These are phyloP conservation scores for Trichoderma koningiopsis DNA, from an alignment of 2,329 filamentous ascomycete species.

Conservation along the genomic window DNA sequence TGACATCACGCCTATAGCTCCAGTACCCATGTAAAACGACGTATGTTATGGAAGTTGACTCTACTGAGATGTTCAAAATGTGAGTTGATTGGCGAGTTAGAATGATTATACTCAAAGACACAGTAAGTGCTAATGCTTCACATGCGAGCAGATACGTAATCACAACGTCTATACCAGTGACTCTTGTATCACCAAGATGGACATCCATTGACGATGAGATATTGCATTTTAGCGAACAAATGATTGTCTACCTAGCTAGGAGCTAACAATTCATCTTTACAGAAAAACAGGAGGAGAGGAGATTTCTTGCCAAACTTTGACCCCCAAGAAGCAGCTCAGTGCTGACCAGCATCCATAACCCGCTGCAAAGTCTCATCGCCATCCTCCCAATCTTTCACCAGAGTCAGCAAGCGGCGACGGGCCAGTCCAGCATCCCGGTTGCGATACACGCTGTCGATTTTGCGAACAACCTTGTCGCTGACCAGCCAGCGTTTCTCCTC, in stretches of 20 bases:
- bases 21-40: not conserved
- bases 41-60: not conserved
- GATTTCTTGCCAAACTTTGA: not conserved
- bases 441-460: conserved; percentile 49
- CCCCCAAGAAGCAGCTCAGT: not conserved
- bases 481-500: conserved; percentile 46
- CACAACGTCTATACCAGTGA: too few species aligned
- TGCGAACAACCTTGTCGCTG: conserved; percentile 45
- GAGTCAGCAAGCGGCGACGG: conserved; percentile 39
- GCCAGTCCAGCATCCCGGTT: conserved; percentile 45
- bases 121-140: too few species aligned
- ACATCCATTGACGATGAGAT: not conserved
- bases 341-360: conserved; percentile 36
- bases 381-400: conserved; percentile 46
- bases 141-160: too few species aligned
- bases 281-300: not conserved
- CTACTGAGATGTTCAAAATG: too few species aligned
- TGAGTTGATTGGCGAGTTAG: too few species aligned
- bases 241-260: not conserved
- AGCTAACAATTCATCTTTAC: not conserved
- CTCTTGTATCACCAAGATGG: not conserved
- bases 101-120: too few species aligned
- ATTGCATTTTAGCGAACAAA: not conserved
- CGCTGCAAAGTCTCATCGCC: conserved; percentile 43
- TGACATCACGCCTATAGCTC: not conserved